These are phyloP conservation scores for Sarocladiaceae sp. DNA, from an alignment of 2,329 filamentous ascomycete genomes.

Conservation along the genomic window DNA sequence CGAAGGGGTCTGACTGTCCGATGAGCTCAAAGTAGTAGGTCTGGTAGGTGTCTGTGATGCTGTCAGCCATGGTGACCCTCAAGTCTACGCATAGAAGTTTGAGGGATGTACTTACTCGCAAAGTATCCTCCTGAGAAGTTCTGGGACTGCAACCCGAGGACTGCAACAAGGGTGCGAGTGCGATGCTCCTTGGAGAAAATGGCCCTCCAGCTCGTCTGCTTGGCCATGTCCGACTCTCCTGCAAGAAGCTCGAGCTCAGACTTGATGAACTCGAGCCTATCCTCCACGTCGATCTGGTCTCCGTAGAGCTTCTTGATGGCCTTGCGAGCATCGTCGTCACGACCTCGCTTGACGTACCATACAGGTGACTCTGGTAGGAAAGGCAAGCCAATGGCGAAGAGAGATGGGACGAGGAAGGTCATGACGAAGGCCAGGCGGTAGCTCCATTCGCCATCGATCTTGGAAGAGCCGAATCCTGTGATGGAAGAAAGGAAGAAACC, in stretches of 20 bases:
- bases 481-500: slow-evolving; percentile 24
- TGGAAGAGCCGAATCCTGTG: slow-evolving; percentile 19
- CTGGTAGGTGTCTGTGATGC: slow-evolving; percentile 22
- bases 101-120: slow-evolving; percentile 17
- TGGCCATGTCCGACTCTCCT: slow-evolving; percentile 17
- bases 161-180: slow-evolving; percentile 18
- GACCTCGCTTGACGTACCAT: slow-evolving; percentile 22
- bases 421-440: slow-evolving; percentile 21
- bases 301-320: slow-evolving; percentile 20
- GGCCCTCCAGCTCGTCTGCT: slow-evolving; percentile 22
- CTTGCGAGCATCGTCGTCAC: slow-evolving; percentile 21
- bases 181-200: slow-evolving; percentile 24
- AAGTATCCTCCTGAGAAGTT: slow-evolving; percentile 25
- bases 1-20: slow-evolving; percentile 22
- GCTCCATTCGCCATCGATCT: slow-evolving; percentile 21
- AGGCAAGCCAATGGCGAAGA: slow-evolving; percentile 18
- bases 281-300: slow-evolving; percentile 15
- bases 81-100: too few relatives aligned
- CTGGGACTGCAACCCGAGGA: slow-evolving; percentile 20
- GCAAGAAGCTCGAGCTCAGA: slow-evolving; percentile 19
- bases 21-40: slow-evolving; percentile 25
- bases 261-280: slow-evolving; percentile 19
- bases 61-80: too few relatives aligned
- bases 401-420: slow-evolving; percentile 21
- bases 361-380: slow-evolving; percentile 23